Evolutionary conservation across 305 asterid species (phyloP).

Genomic region (Solanum hybrid): DNA sequence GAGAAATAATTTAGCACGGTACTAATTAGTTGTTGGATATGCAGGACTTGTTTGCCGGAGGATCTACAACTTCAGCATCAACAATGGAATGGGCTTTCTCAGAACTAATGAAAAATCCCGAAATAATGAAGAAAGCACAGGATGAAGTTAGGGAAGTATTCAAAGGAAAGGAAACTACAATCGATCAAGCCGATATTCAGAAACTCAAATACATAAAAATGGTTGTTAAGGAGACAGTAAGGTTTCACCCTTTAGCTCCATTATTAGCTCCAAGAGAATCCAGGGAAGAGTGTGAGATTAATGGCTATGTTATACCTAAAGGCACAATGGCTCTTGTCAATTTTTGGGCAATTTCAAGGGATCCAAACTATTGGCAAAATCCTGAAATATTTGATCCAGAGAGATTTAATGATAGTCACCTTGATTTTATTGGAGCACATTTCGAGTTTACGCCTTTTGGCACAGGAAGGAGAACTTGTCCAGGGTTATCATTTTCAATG

Average conservation of each 20-base stretch:
- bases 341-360: conserved; percentile 1
- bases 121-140: conserved; percentile 4
- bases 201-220: background rate
- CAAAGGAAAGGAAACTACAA: background rate
- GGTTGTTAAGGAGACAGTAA: conserved; percentile 10
- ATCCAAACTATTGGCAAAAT: conserved; percentile 2
- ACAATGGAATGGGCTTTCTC: background rate
- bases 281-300: background rate
- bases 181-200: background rate
- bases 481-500: background rate
- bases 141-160: background rate
- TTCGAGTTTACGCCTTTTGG: background rate
- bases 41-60: background rate
- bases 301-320: background rate
- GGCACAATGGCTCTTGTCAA: background rate
- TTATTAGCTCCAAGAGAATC: conserved; percentile 2
- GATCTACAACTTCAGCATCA: background rate
- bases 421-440: background rate
- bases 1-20: background rate
- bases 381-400: background rate
- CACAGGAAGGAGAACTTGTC: background rate
- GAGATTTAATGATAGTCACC: background rate
- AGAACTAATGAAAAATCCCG: background rate
- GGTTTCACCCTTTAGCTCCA: background rate
- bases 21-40: background rate